Evolutionary conservation across 2,329 filamentous ascomycete species (phyloP).

Genomic region (Arthrobotrys iridis): DNA sequence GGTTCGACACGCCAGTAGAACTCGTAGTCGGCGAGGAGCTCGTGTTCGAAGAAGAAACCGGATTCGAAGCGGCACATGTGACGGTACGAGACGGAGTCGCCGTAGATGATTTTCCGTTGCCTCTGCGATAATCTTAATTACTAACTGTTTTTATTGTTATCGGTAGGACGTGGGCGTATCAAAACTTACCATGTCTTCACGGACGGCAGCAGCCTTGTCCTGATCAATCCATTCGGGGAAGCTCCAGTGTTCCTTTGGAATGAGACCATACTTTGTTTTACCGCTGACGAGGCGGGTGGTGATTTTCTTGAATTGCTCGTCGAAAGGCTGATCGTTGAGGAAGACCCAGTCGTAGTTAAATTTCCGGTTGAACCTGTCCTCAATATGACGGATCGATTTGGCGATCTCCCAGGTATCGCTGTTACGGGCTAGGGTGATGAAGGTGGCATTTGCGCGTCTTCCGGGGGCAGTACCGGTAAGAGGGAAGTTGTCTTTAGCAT

Average conservation of each 20-base stretch:
- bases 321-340: conserved; percentile 93
- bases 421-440: conserved; percentile 94
- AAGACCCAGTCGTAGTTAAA: conserved; percentile 99
- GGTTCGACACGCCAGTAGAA: conserved; percentile 99
- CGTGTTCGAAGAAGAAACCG: conserved; percentile 98
- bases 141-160: neutral
- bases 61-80: conserved; percentile 99
- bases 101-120: conserved; percentile 95
- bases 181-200: conserved; percentile 89
- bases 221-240: conserved; percentile 96
- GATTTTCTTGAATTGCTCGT: conserved; percentile 90
- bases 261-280: conserved; percentile 88
- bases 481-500: conserved; percentile 56
- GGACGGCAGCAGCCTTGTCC: conserved; percentile 87
- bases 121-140: conserved; percentile 41
- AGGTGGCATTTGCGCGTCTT: conserved; percentile 89
- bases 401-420: conserved; percentile 95
- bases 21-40: conserved; percentile 93
- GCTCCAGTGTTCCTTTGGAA: conserved; percentile 93
- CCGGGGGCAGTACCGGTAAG: conserved; percentile 54
- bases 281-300: conserved; percentile 91
- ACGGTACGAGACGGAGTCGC: conserved; percentile 93
- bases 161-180: neutral
- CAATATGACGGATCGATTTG: conserved; percentile 91
- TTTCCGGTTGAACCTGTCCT: conserved; percentile 96